Base-by-base conservation (phyloP, 768 basidiomycete genomes). In the Boletus rex-veris region DNA sequence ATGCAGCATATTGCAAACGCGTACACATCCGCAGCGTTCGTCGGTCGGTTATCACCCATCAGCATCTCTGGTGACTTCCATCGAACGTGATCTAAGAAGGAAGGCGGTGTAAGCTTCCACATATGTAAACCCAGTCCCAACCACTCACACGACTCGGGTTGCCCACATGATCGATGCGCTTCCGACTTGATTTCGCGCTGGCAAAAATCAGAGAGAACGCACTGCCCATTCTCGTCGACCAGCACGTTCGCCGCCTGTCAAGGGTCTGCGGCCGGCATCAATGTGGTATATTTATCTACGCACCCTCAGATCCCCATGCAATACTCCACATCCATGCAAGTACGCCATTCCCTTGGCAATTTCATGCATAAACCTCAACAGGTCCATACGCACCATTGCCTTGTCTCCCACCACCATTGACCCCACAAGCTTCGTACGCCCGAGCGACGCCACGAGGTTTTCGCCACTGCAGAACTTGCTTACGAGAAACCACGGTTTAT, bases 241-340 rank as follows among this genome's bases (percentile, higher is more conserved):
- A 93, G 79, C 15, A 92, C 80, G 64, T 94, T 93, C 3, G 85
- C 77, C 3, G 81, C 87, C 86, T 82, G 38, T n/a, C 38, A 18
- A 31, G 7, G 12, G 36, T 60, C 37, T 55, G 28, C 31, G 15
- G 16, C 35, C 5, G 1, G 39, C 14, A 14, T 48, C 16, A 41
- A 41, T 38, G 15, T 28, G n/a, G 19, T 16, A 48, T 28, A 40
- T 31, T 11, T 30, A 48, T 38, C 35, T 28, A 63, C 74, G 49
- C 33, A 86, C 89, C 77, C 91, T 92, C 46, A 93, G 74, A 69
- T 92, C 88, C 1, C 90, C 90, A 64, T 94, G 91, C 57, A 90
- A 64, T 4, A 92, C 80, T 4, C 79, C 84, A 54, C 79, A 71
- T 6, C 67, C 63, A 67, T 94, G 91, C 56, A 94, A 68, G 66